phyloP scores from a whole-genome alignment of 345 rosid species.

The Arabidopsis suecica region DNA sequence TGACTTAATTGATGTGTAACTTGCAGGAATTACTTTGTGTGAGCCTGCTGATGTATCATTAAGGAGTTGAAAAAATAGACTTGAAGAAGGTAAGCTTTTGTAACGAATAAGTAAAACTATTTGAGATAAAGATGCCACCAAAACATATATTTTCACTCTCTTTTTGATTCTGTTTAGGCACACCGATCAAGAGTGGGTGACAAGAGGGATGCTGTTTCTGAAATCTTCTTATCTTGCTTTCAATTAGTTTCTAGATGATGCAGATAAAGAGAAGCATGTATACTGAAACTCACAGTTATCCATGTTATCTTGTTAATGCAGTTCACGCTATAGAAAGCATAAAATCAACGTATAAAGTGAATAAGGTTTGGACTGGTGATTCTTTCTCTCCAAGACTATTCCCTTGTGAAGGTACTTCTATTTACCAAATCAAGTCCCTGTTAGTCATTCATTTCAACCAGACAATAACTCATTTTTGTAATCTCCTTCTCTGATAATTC shows the following conservation, averaged over 20 bases:
- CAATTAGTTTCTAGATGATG: slow-evolving; percentile 16
- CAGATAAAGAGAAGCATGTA: no score
- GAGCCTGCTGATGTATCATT: no score
- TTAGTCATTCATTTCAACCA: slow-evolving; percentile 34
- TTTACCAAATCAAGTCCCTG: slow-evolving; percentile 52
- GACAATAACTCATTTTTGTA: background rate
- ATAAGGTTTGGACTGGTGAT: slow-evolving; percentile 59
- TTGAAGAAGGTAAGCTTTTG: no score
- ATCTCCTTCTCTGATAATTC: background rate
- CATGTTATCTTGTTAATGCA: slow-evolving; percentile 21
- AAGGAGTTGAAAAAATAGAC: no score
- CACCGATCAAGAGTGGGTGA: slow-evolving; percentile 85
- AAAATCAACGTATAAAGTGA: slow-evolving; percentile 47
- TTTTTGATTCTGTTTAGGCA: slow-evolving; percentile 55
- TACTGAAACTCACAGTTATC: no score
- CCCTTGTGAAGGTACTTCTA: slow-evolving; percentile 54
- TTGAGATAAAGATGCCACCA: no score
- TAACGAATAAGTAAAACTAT: no score
- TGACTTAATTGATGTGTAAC: no score
- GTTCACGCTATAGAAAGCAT: slow-evolving; percentile 49
- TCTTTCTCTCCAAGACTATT: slow-evolving; percentile 56
- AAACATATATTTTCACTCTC: background rate
- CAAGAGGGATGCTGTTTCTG: slow-evolving; percentile 57
- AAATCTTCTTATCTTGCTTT: slow-evolving; percentile 6
- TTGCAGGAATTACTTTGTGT: no score